These are phyloP conservation scores for Tritrichomonas foetus DNA, from an alignment of 208 protist genomes.

Conservation along the genomic window DNA sequence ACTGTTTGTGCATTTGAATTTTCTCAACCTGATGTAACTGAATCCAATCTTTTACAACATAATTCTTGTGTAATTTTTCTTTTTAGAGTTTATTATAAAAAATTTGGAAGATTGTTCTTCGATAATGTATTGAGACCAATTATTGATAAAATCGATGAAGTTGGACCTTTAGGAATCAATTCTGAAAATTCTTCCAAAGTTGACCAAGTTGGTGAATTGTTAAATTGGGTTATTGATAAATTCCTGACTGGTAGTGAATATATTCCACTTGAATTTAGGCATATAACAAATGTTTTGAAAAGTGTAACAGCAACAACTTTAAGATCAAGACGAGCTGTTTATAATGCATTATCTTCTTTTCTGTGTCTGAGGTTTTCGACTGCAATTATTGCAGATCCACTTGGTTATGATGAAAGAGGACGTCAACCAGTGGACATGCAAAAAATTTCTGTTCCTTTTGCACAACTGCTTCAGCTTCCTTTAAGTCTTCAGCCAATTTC, in stretches of 20 bases:
- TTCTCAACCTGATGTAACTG: not conserved
- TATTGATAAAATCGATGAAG: not conserved
- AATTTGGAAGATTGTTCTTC: not conserved
- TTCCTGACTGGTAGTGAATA: not conserved
- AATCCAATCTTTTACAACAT: not conserved
- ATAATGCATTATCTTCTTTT: not conserved
- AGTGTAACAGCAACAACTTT: not conserved
- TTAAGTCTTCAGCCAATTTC: not conserved
- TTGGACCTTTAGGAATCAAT: not conserved
- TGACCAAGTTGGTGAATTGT: not conserved
- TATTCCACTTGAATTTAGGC: not conserved
- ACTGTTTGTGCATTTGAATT: not conserved
- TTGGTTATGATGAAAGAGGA: not conserved
- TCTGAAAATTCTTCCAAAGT: no score
- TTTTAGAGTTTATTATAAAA: not conserved
- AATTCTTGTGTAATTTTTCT: not conserved
- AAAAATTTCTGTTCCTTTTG: not conserved
- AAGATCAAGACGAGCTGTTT: not conserved
- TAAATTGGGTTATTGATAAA: not conserved
- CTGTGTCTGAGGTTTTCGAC: not conserved
- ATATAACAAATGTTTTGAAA: not conserved
- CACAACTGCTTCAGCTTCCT: not conserved
- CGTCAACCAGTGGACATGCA: not conserved
- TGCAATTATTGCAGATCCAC: not conserved
- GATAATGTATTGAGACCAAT: not conserved